Conservation (phyloP, 139 green algal genomes). For the Tetraselmis striata region DNA sequence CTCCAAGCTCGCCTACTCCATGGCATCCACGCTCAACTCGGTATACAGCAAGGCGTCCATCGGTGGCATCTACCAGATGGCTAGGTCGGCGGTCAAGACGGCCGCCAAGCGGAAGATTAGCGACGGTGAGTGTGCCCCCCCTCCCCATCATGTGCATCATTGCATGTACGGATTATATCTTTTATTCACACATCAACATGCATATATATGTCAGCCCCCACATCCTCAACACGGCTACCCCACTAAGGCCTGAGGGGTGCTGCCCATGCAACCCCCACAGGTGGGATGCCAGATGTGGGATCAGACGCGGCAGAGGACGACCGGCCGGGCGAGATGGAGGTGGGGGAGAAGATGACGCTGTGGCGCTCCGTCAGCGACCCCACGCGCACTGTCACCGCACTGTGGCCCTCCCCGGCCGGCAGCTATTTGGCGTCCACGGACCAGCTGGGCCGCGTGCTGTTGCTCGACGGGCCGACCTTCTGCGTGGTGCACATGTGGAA, state of each 20-base stretch:
- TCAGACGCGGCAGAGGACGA: too few species aligned
- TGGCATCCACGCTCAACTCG: neutral
- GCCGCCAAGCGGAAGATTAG: neutral
- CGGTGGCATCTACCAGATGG: neutral
- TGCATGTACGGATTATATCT: too few species aligned
- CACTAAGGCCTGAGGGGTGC: too few species aligned
- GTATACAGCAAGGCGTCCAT: neutral
- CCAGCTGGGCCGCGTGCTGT: conserved; percentile 50
- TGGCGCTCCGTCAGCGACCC: neutral
- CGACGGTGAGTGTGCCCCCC: neutral
- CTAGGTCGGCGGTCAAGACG: neutral
- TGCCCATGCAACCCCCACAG: too few species aligned
- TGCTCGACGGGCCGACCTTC: conserved; percentile 37
- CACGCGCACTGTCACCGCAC: neutral
- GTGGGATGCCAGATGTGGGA: too few species aligned
- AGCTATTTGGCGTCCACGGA: conserved; percentile 37
- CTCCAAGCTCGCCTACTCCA: neutral
- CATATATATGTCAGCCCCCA: too few species aligned
- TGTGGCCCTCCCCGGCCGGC: neutral
- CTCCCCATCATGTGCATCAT: too few species aligned
- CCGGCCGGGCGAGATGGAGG: neutral
- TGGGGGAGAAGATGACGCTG: neutral
- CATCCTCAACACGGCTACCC: too few species aligned
- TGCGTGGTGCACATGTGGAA: conserved; percentile 54
- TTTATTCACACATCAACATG: too few species aligned